Percentiles rank a stretch among this genome's conserved stretches.
These are phyloP conservation scores for Penicillium fuscoglaucum DNA, from an alignment of 2,329 filamentous ascomycete species.

Conservation along the genomic window DNA sequence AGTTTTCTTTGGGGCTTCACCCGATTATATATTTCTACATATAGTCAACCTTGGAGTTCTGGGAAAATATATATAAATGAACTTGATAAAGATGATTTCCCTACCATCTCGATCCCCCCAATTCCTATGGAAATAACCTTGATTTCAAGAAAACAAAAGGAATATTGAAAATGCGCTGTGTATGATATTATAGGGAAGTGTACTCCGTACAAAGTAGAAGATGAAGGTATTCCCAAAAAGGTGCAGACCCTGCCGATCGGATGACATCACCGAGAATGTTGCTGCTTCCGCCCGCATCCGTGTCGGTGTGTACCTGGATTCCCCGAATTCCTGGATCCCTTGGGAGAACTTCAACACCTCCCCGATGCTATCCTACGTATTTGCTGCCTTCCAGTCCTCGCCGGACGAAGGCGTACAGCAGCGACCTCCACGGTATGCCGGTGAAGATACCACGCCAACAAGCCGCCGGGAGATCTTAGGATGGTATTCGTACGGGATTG, in stretches of 20 bases:
- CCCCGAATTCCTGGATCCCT: neutral
- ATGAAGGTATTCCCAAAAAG: neutral
- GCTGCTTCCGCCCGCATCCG: slow-evolving; percentile 11
- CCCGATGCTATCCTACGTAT: slow-evolving; percentile 24
- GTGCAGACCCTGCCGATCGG: neutral
- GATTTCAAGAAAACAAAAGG: too few species aligned
- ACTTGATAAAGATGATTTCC: too few species aligned
- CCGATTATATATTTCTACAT: too few species aligned
- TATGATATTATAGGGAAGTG: neutral
- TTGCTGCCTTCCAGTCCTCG: slow-evolving; percentile 19
- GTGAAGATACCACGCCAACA: slow-evolving; percentile 82
- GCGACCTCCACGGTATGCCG: slow-evolving; percentile 61
- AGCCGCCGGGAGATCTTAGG: slow-evolving; percentile 77
- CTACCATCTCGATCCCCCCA: too few species aligned
- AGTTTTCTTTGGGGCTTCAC: too few species aligned
- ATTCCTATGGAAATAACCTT: too few species aligned
- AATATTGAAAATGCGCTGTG: neutral
- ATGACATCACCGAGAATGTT: slow-evolving; percentile 8
- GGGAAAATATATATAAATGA: too few species aligned
- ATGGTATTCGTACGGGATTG: slow-evolving; percentile 92
- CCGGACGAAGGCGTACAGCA: slow-evolving; percentile 24
- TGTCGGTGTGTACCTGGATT: slow-evolving; percentile 6
- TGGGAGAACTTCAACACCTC: neutral
- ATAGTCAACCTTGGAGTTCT: too few species aligned
- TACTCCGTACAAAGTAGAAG: neutral